Base-by-base conservation (phyloP, 225 moss, liverwort and hornwort genomes). In the Polytrichum commune region DNA sequence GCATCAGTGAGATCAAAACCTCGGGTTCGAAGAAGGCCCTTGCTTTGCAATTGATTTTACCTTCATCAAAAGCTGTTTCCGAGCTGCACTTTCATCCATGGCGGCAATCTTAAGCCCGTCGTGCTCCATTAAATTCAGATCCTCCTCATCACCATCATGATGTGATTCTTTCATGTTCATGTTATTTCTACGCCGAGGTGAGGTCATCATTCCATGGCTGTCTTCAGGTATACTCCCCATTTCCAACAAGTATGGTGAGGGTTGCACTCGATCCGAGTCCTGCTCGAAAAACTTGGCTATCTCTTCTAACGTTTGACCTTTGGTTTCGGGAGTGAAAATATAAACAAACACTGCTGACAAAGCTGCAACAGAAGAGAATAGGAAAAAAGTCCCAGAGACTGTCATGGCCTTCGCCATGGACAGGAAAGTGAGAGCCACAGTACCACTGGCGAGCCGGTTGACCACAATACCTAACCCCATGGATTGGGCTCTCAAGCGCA, bases 381-480 rank as follows among this genome's bases (percentile, higher is more conserved):
- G n/a, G 71, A 79, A 89, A 74, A 91, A 98, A 16, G 85, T 82
- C 57, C 98, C 98, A 3, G 98, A 74, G 10, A 93, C 86, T 19
- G 79, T 82, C 64, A 93, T 89, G 73, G 91, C 90, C 55, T 82
- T 74, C 18, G 90, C 83, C 73, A 98, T 80, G 66, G 95, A 95
- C 27, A 98, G 86, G 75, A 95, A 98, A 5, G 92, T 88, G 20
- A 95, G 85, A 29, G 92, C 79, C 22, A 98, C 98, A 68, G 77
- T 73, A 29, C 95, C 98, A 83, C 98, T 98, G 19, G 87, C 98
- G 30, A 95, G 83, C 65, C 98, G 93, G 74, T 98, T 98, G 69
- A 90, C 88, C 24, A 93, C 79, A 68, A 95, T 93, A 27, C 90
- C 98, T 53, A 98, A 70, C 19, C 95, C 95, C 98, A 98, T 93